These are phyloP conservation scores for Microbotryum saponariae DNA, from an alignment of 1,284 basidiomycete species.

Conservation along the genomic window DNA sequence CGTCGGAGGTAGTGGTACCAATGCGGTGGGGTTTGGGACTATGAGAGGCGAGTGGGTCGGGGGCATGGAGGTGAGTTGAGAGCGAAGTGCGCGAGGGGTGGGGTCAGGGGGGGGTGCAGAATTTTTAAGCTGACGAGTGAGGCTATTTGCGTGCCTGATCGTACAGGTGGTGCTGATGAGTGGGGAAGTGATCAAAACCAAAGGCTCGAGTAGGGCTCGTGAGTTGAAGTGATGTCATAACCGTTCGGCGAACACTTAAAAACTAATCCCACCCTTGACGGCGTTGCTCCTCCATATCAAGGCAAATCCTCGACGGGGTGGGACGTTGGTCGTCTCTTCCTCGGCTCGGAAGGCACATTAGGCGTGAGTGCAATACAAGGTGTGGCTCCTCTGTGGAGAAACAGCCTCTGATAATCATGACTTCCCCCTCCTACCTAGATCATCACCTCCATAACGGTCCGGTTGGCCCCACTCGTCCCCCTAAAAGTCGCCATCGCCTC, in stretches of 20 bases:
- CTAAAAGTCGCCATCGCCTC: slow-evolving; percentile 52
- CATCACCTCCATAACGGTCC: slow-evolving; percentile 54
- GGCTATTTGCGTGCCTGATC: background rate
- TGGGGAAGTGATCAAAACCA: slow-evolving; percentile 87
- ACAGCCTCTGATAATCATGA: background rate
- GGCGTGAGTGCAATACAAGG: slow-evolving; percentile 47
- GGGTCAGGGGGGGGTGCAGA: background rate
- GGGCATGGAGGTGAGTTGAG: slow-evolving; percentile 48
- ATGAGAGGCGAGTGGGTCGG: slow-evolving; percentile 26
- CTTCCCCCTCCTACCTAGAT: slow-evolving; percentile 11
- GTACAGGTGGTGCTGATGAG: slow-evolving; percentile 65
- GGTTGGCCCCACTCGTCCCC: slow-evolving; percentile 69
- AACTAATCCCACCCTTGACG: background rate
- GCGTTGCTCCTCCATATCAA: slow-evolving; percentile 48
- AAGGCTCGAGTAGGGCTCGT: slow-evolving; percentile 39
- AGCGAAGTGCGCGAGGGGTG: no score
- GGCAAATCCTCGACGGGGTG: slow-evolving; percentile 32
- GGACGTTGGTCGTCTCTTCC: slow-evolving; percentile 61
- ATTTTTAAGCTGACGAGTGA: background rate
- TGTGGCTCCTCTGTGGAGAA: background rate
- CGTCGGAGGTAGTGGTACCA: slow-evolving; percentile 21
- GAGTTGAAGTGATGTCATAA: background rate
- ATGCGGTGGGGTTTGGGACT: slow-evolving; percentile 72
- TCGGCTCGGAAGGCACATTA: slow-evolving; percentile 90
- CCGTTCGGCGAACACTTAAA: background rate